Conservation (phyloP, 1,139 yeast genomes). For the Saccharomycopsis crataegensis region DNA sequence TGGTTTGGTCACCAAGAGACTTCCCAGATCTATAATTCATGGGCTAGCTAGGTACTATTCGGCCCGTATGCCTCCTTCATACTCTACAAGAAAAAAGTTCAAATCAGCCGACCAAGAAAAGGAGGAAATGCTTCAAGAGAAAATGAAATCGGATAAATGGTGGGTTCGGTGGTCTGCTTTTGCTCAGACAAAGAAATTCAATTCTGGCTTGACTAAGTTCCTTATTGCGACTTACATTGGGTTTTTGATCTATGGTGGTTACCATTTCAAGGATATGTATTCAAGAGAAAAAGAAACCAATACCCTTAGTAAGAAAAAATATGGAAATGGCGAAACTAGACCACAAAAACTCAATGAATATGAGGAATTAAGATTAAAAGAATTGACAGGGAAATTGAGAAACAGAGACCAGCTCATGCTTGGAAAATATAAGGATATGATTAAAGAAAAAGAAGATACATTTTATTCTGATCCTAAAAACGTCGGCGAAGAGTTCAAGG, state of each 20-base stretch:
- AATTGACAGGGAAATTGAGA: conserved; percentile 36
- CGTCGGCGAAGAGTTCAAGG: conserved; percentile 33
- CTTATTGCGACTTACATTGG: conserved; percentile 52
- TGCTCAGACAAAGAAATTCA: conserved; percentile 36
- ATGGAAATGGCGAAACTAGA: not conserved
- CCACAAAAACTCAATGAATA: conserved; percentile 43
- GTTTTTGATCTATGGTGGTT: conserved; percentile 52
- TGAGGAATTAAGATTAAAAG: conserved; percentile 54
- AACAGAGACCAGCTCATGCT: conserved; percentile 51
- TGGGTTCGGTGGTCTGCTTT: conserved; percentile 40
- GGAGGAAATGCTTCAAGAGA: not conserved
- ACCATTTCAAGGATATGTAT: conserved; percentile 61
- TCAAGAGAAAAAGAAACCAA: conserved; percentile 58
- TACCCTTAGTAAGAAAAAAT: conserved; percentile 34
- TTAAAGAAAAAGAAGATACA: conserved; percentile 41
- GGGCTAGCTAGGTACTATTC: too few relatives aligned
- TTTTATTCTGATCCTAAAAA: conserved; percentile 37
- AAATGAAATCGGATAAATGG: conserved; percentile 14
- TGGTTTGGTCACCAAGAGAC: too few relatives aligned
- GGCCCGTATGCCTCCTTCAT: not conserved
- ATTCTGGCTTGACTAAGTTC: conserved; percentile 42
- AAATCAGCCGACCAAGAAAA: not conserved
- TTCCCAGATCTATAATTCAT: too few relatives aligned
- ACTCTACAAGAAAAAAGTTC: not conserved
- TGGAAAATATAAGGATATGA: conserved; percentile 36